Base-by-base conservation (phyloP, 1,284 basidiomycete genomes). In the Tausonia pullulans region DNA sequence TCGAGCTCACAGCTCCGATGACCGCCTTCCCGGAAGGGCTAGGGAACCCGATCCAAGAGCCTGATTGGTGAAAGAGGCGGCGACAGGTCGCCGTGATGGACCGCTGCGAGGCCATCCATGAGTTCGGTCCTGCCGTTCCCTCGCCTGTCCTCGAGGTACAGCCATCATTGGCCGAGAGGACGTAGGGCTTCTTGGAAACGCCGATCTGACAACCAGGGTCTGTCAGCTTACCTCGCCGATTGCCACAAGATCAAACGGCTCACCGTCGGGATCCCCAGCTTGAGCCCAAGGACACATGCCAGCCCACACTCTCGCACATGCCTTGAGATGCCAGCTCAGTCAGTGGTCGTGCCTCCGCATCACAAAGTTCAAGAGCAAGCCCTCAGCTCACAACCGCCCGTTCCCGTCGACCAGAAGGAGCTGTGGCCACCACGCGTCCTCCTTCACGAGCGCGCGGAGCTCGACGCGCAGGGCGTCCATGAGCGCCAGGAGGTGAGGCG, bases 381-480 rank as follows among this genome's bases (percentile, higher is more conserved):
- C 27, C 27, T 27, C 27, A 27, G 27, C 60, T 52, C 60, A 61
- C 57, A 72, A 64, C 8, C 72, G 54, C 3, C 74, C 74, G 64
- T 75, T 75, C 4, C 74, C 74, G 45, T 75, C 73, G 1, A 74
- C 70, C 10, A 74, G 60, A 8, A 74, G 62, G 5, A 75, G 61
- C 54, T 74, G 71, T 40, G 73, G 73, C 6, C 70, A 70, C 27
- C 27, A 27, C 13, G 63, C 57, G 8, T 63, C 45, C 52, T 57
- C 58, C 54, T 65, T 68, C 11, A 58, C 66, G 39, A 56, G 6
- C 16, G 40, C 40, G n/a, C 67, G 43, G 16, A 69, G 60, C 10
- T 65, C 48, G 40, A 27, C 46, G 16, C 62, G 66, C 7, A 66
- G 62, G 5, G 67, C 68, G 2, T 64, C 52, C 50, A 75, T 56